Base-by-base conservation (phyloP, 257 asterid species). In the Nicotiana sylvestris region DNA sequence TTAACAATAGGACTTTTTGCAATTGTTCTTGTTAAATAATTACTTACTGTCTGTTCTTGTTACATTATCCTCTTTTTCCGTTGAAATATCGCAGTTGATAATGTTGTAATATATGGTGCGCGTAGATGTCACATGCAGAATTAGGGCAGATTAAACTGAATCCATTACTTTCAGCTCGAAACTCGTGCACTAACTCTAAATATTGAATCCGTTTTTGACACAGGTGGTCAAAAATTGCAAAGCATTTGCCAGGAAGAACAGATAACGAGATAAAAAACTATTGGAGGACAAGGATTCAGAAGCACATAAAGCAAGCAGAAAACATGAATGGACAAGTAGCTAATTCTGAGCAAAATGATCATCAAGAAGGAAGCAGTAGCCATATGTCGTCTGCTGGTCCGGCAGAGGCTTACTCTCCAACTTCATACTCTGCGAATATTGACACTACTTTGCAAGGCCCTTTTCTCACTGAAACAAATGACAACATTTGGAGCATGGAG, bases 221-320 rank as follows among this genome's bases (percentile, higher is more conserved):
- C 1, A 95, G 99, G 93, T 93, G 99, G 99, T 95, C 99, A 25
- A 95, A 95, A 89, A 95, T 95, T 9, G 99, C 98, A 0, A 95
- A 95, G 80, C 98, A 95, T 81, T 76, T 95, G 16, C 98, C 99
- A 0, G 99, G 99, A 83, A 91, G 99, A 85, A 95, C 98, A 1
- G 99, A 95, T 68, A 95, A 95, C 11, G 99, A 95, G 46, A 95
- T 95, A 86, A 95, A 95, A 83, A 95, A 95, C 25, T 95, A 84
- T 3, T 93, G 99, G 99, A 88, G 99, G 91, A 95, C 98, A 33
- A 87, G 98, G 43, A 95, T 95, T 18, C 99, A 93, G 61, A 95
- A 95, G 91, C 97, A 89, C 27, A 90, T 93, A 10, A 95, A 92
- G 64, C 64, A 76, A 76, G 53, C 33, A 80, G 83, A 39, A 18